Conservation (phyloP, 768 basidiomycete species). For the Lentinula edodes region DNA sequence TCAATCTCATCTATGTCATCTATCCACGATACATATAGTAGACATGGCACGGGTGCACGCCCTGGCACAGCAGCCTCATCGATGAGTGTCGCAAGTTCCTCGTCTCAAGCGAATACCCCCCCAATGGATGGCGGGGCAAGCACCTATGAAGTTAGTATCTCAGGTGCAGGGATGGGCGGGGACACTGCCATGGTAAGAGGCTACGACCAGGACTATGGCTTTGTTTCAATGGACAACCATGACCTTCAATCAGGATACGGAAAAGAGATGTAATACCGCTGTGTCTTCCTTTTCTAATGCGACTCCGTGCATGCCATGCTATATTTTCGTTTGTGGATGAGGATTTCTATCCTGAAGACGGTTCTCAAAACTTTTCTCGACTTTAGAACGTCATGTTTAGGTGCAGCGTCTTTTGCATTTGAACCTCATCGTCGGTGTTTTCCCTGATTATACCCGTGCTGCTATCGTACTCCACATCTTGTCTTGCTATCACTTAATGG, state of each 20-base stretch:
- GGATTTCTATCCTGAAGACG: too few species aligned
- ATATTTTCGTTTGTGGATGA: too few species aligned
- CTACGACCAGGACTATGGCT: slow-evolving; percentile 67
- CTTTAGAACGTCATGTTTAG: too few species aligned
- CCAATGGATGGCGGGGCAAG: slow-evolving; percentile 64
- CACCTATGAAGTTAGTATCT: slow-evolving; percentile 29
- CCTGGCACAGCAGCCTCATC: slow-evolving; percentile 77
- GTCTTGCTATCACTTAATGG: not conserved
- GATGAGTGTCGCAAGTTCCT: slow-evolving; percentile 70
- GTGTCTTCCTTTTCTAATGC: not conserved
- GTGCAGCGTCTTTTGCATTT: too few species aligned
- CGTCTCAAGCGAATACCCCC: slow-evolving; percentile 78
- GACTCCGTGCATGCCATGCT: not conserved
- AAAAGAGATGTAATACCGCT: slow-evolving; percentile 1
- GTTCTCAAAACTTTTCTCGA: too few species aligned
- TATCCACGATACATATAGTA: slow-evolving; percentile 24
- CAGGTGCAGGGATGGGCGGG: not conserved
- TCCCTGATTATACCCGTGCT: not conserved
- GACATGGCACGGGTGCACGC: slow-evolving; percentile 38
- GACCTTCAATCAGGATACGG: slow-evolving; percentile 20
- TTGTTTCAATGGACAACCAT: slow-evolving; percentile 78
- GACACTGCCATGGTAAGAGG: slow-evolving; percentile 5
- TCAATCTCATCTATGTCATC: slow-evolving; percentile 29
- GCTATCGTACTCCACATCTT: not conserved
- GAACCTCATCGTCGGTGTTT: too few species aligned